These are phyloP conservation scores for Wickerhamomyces chambardii DNA, from an alignment of 805 yeast species.

Conservation along the genomic window DNA sequence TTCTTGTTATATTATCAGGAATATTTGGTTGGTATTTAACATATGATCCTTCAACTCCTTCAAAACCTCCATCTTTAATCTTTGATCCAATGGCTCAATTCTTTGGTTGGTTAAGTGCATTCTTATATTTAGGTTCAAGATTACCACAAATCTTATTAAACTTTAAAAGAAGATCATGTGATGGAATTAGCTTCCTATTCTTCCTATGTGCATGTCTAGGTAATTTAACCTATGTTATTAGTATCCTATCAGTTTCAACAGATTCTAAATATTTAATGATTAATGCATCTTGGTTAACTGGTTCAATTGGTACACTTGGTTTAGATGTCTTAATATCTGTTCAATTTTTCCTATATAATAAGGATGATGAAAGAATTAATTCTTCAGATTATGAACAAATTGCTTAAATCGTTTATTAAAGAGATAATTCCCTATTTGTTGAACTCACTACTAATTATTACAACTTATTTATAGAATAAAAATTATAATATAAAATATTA, in stretches of 20 bases:
- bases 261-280: conserved; percentile 64
- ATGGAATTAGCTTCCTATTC: conserved; percentile 89
- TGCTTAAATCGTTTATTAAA: neutral
- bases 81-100: conserved; percentile 76
- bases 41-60: conserved; percentile 29
- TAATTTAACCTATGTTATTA: conserved; percentile 81
- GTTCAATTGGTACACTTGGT: conserved; percentile 78
- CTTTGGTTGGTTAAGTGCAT: conserved; percentile 77
- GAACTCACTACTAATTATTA: no score
- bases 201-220: conserved; percentile 94
- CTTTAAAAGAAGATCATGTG: conserved; percentile 83
- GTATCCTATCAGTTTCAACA: conserved; percentile 70
- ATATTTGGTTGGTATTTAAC: conserved; percentile 81
- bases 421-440: no score
- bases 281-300: conserved; percentile 89
- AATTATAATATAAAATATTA: no score
- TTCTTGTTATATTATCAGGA: conserved; percentile 68
- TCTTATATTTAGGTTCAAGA: conserved; percentile 76
- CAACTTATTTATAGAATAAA: no score
- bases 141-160: conserved; percentile 87
- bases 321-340: conserved; percentile 78
- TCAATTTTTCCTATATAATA: conserved; percentile 73
- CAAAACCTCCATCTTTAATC: conserved; percentile 34
- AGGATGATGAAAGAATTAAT: conserved; percentile 2
- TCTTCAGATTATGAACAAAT: conserved; percentile 4